Evolutionary conservation across 306 rosid genomes (phyloP), one percentile per base, ranked within the genome.

Genomic region (Oxytropis ochrocephala): DNA sequence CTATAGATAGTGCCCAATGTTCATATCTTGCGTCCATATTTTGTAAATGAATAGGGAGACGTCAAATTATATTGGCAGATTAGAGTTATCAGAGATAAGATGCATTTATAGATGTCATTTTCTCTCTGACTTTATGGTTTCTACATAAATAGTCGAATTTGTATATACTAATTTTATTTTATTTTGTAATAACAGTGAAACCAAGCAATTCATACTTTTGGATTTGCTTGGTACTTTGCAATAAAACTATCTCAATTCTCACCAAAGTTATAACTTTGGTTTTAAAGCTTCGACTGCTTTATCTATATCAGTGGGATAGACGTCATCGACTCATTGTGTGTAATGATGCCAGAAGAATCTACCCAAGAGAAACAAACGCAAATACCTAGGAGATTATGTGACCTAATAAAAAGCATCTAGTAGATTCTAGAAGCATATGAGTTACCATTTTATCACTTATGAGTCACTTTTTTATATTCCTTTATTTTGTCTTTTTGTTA

Each of bases 1-100:
- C 54, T 21, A 27, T 35, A 4, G 42, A 21, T 4, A 44, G 69
- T 62, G 55, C 55, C 44, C 32, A 55, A n/a, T 13, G 1, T 5
- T 35, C 48, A 29, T 43, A 5, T 18, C 7, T 21, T 41, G 81
- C 81, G 77, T 78, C 69, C 74, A 46, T 78, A 6, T 78, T 70
- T 48, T 53, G 12, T 17, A 46, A 33, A 48, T 59, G 55, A 76
- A 13, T 58, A 49, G 19, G 14, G 80, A 61, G 72, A 77, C 67
- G 60, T 62, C 1, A 41, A 8, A 46, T 24, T 50, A 16, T 59
- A 30, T 70, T n/a, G n/a, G 60, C 24, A 33, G 53, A 49, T 49
- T 9, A 39, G 39, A 38, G 9, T 53, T 21, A 49, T 38, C 29
- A 49, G 55, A 67, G 58, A 61, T 18, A 19, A n/a, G 27, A 16